Evolutionary conservation across 345 rosid species (phyloP).

Genomic region (Eucalyptus tenuipes): DNA sequence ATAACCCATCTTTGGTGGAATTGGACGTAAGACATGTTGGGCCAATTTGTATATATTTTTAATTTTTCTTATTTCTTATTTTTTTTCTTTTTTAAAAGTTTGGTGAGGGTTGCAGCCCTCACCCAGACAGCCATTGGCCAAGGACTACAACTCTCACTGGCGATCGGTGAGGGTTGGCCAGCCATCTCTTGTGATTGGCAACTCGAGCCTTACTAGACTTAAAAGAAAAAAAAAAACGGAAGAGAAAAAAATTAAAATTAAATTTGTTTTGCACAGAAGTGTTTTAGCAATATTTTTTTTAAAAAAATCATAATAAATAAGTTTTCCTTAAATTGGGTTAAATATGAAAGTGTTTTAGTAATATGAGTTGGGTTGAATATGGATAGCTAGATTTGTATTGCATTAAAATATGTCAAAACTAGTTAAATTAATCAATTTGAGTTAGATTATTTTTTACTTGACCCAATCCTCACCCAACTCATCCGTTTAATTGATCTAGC

Average conservation of each 20-base stretch:
- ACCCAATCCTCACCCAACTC: too few relatives aligned
- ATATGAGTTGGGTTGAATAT: rapidly evolving
- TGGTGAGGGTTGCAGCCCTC: too few relatives aligned
- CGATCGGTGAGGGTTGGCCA: background rate
- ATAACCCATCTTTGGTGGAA: too few relatives aligned
- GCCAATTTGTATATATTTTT: too few relatives aligned
- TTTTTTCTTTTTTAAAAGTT: too few relatives aligned
- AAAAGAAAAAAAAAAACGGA: rapidly evolving
- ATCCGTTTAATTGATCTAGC: too few relatives aligned
- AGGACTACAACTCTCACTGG: rapidly evolving
- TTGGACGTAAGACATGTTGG: background rate
- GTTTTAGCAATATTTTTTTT: background rate
- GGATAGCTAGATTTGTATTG: background rate
- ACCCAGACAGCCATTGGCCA: rapidly evolving
- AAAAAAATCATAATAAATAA: background rate
- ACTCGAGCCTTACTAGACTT: rapidly evolving
- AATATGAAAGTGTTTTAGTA: too few relatives aligned
- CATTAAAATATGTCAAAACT: background rate
- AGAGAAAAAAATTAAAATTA: background rate
- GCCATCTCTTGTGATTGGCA: background rate
- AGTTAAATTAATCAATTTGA: background rate
- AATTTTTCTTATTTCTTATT: too few relatives aligned
- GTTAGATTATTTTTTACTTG: background rate
- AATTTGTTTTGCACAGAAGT: background rate
- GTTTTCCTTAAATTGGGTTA: rapidly evolving